Percentiles rank a stretch among this genome's conserved stretches.
Conservation (phyloP, 225 moss, liverwort and hornwort species). For the Thuidium tamariscinum region DNA sequence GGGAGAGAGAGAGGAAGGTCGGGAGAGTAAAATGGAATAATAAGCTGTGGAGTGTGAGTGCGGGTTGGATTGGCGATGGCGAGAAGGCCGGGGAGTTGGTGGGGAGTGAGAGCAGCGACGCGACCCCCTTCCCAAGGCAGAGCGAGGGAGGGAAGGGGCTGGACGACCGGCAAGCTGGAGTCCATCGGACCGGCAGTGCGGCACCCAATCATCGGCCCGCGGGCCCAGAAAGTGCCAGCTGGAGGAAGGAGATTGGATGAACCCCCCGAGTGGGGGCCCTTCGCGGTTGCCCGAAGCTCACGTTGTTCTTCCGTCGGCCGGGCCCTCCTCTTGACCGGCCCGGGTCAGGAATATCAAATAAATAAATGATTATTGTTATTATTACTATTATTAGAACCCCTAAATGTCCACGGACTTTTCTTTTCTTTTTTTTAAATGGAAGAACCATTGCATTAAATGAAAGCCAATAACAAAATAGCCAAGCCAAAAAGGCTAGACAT, state of each 20-base stretch:
- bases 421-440: no score
- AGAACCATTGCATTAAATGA: no score
- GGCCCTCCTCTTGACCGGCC: no score
- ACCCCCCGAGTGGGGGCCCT: background rate
- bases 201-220: background rate
- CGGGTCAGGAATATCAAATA: no score
- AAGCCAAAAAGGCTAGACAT: no score
- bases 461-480: no score
- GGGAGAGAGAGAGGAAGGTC: no score
- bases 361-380: background rate
- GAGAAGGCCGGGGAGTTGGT: background rate
- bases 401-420: no score
- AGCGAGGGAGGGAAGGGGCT: no score
- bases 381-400: no score
- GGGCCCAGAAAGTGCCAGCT: background rate
- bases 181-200: background rate
- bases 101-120: background rate
- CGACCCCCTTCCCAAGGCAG: background rate
- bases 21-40: background rate
- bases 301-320: background rate
- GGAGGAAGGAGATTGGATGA: background rate
- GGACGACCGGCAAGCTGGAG: background rate
- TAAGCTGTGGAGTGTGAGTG: background rate
- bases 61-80: background rate
- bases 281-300: background rate